Evolutionary conservation across 257 asterid species (phyloP).

Genomic region (Hygrophila difformis): DNA sequence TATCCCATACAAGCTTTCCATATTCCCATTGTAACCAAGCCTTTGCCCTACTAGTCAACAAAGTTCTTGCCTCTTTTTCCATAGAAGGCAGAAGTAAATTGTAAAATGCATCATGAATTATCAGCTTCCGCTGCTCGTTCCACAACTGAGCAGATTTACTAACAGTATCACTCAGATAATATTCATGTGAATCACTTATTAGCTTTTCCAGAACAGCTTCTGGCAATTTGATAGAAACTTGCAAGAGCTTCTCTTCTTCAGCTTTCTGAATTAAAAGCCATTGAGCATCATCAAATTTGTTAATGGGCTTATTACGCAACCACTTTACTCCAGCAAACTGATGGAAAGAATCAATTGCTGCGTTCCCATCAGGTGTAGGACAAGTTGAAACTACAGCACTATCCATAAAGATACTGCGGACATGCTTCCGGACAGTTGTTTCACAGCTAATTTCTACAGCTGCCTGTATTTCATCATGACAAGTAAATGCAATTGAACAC

Average conservation of each 20-base stretch:
- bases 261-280: slow-evolving; percentile 98
- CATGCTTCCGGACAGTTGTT: slow-evolving; percentile 85
- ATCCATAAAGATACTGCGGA: slow-evolving; percentile 80
- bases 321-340: slow-evolving; percentile 89
- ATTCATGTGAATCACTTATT: slow-evolving; percentile 63
- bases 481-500: slow-evolving; percentile 7
- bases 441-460: slow-evolving; percentile 96
- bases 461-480: slow-evolving; percentile 46
- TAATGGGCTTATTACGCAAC: slow-evolving; percentile 85
- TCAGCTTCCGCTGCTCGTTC: slow-evolving; percentile 93
- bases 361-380: slow-evolving; percentile 84
- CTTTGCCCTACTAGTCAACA: slow-evolving; percentile 73
- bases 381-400: slow-evolving; percentile 74
- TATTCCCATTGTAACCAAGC: slow-evolving; percentile 68
- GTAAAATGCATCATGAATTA: slow-evolving; percentile 73
- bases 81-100: slow-evolving; percentile 74
- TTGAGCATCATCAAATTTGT: slow-evolving; percentile 75
- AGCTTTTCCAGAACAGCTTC: slow-evolving; percentile 60
- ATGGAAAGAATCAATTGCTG: slow-evolving; percentile 81
- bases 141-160: slow-evolving; percentile 96
- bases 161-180: slow-evolving; percentile 91
- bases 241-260: slow-evolving; percentile 91
- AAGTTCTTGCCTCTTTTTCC: slow-evolving; percentile 86
- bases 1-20: slow-evolving; percentile 80
- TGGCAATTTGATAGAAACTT: slow-evolving; percentile 78